These are phyloP conservation scores for Lagerstroemia speciosa DNA, from an alignment of 345 rosid genomes.

Conservation along the genomic window DNA sequence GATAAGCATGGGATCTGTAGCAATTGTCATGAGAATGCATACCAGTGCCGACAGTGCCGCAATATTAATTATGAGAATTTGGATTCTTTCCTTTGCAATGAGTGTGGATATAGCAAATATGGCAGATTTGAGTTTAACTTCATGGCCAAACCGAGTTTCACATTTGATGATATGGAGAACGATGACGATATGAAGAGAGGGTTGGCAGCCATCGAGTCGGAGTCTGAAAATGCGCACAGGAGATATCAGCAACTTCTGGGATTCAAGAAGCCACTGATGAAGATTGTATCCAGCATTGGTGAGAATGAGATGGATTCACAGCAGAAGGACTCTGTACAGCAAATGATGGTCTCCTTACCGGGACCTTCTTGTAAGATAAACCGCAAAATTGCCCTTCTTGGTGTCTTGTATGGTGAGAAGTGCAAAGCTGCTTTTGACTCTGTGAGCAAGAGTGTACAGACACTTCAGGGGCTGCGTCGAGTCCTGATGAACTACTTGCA, in stretches of 20 bases:
- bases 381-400: slow-evolving; percentile 96
- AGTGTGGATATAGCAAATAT: slow-evolving; percentile 96
- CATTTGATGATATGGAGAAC: slow-evolving; percentile 96
- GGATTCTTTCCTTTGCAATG: slow-evolving; percentile 96
- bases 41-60: slow-evolving; percentile 99
- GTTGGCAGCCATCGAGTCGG: slow-evolving; percentile 90
- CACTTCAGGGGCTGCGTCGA: slow-evolving; percentile 93
- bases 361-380: slow-evolving; percentile 98
- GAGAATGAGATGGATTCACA: slow-evolving; percentile 98
- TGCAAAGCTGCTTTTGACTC: slow-evolving; percentile 99
- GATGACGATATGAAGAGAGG: slow-evolving; percentile 99
- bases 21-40: slow-evolving; percentile 99
- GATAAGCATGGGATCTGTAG: slow-evolving; percentile 96
- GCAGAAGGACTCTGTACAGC: slow-evolving; percentile 98
- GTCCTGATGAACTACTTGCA: slow-evolving; percentile 95
- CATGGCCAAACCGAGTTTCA: slow-evolving; percentile 97
- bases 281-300: slow-evolving; percentile 94
- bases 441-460: slow-evolving; percentile 98
- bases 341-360: slow-evolving; percentile 97
- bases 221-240: slow-evolving; percentile 99
- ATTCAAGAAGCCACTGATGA: slow-evolving; percentile 94
- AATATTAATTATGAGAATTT: slow-evolving; percentile 93
- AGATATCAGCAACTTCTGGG: slow-evolving; percentile 99
- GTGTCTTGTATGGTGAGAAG: slow-evolving; percentile 96
- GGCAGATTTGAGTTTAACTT: slow-evolving; percentile 98